Evolutionary conservation across 2,329 filamentous ascomycete genomes (phyloP).

Genomic region (Colletotrichum sp.): DNA sequence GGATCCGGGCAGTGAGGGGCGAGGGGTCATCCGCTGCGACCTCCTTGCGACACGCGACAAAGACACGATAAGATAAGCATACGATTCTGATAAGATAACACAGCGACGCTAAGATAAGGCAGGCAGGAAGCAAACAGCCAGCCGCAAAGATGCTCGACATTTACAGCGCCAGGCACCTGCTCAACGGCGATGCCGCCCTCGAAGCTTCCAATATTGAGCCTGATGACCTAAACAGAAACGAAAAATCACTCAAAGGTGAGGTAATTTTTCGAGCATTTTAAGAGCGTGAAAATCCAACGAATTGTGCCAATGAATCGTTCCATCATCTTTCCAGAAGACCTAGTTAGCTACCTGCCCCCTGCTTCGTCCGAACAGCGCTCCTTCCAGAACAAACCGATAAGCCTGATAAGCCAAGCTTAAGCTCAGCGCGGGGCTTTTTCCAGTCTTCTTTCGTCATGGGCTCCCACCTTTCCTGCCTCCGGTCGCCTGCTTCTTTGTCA

Average conservation of each 20-base stretch:
- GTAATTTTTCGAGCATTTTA: not conserved
- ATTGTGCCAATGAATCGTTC: not conserved
- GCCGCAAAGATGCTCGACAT: not conserved
- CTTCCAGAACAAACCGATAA: not conserved
- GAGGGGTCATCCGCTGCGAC: conserved; percentile 4
- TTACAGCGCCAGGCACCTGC: not conserved
- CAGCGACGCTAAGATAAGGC: not conserved
- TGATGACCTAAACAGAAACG: not conserved
- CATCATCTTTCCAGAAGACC: not conserved
- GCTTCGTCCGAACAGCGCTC: not conserved
- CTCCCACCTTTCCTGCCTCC: not conserved
- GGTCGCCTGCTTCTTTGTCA: not conserved
- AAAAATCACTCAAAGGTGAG: not conserved
- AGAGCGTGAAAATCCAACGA: not conserved
- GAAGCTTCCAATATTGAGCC: not conserved
- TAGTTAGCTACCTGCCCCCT: not conserved
- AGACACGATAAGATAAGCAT: conserved; percentile 3
- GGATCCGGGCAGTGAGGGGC: not conserved
- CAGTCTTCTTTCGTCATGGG: conserved; percentile 10
- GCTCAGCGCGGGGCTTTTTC: conserved; percentile 2
- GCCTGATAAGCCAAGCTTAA: conserved; percentile 4
- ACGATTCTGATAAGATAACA: not conserved
- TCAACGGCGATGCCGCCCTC: not conserved
- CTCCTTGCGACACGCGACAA: not conserved
- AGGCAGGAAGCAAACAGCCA: not conserved